Evolutionary conservation across 306 rosid species (phyloP).

Genomic region (Medicago lupulina): DNA sequence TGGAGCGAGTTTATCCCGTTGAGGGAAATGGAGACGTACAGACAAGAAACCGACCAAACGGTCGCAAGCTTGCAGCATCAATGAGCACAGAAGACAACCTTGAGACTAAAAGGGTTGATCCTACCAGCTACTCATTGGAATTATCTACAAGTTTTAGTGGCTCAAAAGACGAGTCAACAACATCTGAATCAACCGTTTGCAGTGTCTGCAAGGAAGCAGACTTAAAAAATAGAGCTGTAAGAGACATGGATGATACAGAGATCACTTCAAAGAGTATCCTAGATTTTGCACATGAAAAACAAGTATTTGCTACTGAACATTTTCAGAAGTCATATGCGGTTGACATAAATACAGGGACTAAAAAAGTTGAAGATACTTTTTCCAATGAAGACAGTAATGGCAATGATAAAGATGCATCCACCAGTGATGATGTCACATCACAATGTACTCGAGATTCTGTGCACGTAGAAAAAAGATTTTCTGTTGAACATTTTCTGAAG

Average conservation of each 20-base stretch:
- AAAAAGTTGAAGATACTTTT: constrained; percentile 43
- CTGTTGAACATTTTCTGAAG: constrained; percentile 37
- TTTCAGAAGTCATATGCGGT: constrained; percentile 44
- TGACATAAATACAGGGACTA: constrained; percentile 43
- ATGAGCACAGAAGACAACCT: constrained; percentile 67
- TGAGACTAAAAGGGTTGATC: constrained; percentile 82
- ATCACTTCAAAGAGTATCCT: constrained; percentile 53
- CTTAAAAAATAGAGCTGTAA: constrained; percentile 32
- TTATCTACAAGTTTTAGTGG: constrained; percentile 56
- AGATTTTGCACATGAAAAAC: constrained; percentile 54
- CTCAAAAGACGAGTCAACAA: constrained; percentile 58
- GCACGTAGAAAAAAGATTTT: constrained; percentile 44
- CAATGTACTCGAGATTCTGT: constrained; percentile 49
- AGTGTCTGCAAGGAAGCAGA: constrained; percentile 66
- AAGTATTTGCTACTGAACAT: constrained; percentile 45
- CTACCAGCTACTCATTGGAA: constrained; percentile 60
- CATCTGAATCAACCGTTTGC: constrained; percentile 61
- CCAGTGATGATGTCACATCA: constrained; percentile 40
- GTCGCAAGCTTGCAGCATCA: constrained; percentile 50
- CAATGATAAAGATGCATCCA: constrained; percentile 31
- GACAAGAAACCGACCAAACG: constrained; percentile 40
- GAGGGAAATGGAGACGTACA: constrained; percentile 50
- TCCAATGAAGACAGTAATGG: constrained; percentile 34
- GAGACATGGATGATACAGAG: constrained; percentile 52
- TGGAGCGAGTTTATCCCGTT: constrained; percentile 56